phyloP scores from a whole-genome alignment of 1,284 basidiomycete genomes.

The Malassezia yamatoensis region DNA sequence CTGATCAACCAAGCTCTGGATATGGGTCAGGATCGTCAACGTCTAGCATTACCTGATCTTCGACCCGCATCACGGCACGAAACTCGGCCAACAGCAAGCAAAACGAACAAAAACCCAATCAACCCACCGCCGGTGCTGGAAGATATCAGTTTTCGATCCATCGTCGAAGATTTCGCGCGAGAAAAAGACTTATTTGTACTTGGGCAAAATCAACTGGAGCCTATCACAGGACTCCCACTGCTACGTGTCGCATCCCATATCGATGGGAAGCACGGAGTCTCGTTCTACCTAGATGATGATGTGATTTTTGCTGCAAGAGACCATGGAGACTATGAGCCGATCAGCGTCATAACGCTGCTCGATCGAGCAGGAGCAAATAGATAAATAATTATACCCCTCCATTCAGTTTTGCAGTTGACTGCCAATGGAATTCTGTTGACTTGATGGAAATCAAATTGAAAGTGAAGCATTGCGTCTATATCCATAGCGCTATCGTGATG shows the following conservation, averaged over 20 bases:
- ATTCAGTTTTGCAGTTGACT: background rate
- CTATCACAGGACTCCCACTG: conserved; percentile 66
- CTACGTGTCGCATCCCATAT: conserved; percentile 67
- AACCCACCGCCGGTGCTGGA: conserved; percentile 15
- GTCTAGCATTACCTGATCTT: conserved; percentile 56
- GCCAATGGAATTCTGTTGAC: too few relatives aligned
- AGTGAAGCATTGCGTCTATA: too few relatives aligned
- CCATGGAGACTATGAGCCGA: conserved; percentile 6
- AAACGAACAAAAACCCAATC: background rate
- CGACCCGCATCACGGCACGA: conserved; percentile 13
- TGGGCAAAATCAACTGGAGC: conserved; percentile 70
- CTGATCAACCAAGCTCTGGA: conserved; percentile 86
- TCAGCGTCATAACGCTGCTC: conserved; percentile 6
- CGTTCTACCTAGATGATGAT: conserved; percentile 76
- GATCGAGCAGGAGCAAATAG: background rate
- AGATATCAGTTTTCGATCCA: conserved; percentile 64
- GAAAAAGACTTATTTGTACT: conserved; percentile 76
- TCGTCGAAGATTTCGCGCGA: conserved; percentile 78
- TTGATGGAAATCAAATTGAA: too few relatives aligned
- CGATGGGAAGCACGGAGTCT: conserved; percentile 71
- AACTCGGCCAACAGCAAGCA: background rate
- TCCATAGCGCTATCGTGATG: too few relatives aligned
- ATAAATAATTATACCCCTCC: conserved; percentile 2
- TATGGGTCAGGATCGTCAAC: conserved; percentile 47
- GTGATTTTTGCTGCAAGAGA: conserved; percentile 45